A percentile compares a stretch with the other conserved stretches of the same genome.
phyloP scores from a whole-genome alignment of 257 asterid species.

The Solanum microdontum region DNA sequence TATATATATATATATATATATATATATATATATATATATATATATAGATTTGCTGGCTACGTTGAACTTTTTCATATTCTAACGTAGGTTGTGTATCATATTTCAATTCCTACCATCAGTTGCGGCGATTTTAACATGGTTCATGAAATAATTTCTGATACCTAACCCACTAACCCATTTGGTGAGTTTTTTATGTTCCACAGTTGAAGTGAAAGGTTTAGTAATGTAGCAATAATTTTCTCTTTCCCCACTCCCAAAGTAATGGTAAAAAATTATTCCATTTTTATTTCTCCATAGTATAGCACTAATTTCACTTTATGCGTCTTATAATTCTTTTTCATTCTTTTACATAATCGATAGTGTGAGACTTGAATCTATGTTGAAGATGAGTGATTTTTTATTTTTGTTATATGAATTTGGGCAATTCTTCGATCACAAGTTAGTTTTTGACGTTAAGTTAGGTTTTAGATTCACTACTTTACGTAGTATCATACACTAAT shows the following conservation, averaged over 20 bases:
- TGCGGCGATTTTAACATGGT: neutral
- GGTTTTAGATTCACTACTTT: neutral
- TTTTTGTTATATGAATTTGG: neutral
- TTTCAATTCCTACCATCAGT: neutral
- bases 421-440: neutral
- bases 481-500: neutral
- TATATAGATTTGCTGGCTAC: no score
- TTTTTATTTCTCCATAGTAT: neutral
- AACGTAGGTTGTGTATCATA: neutral
- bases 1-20: no score
- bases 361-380: neutral
- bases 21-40: no score
- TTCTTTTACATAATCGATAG: neutral
- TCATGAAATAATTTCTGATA: neutral
- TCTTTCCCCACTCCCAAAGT: neutral
- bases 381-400: neutral
- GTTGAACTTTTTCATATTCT: neutral
- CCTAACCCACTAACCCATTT: neutral
- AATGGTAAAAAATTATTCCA: neutral
- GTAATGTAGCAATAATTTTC: neutral
- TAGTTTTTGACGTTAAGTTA: neutral
- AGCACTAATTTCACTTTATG: neutral
- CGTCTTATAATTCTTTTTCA: neutral
- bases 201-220: neutral
- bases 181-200: neutral